phyloP scores from a whole-genome alignment of 2,329 filamentous ascomycete species.

The Colletotrichum chrysophilum region DNA sequence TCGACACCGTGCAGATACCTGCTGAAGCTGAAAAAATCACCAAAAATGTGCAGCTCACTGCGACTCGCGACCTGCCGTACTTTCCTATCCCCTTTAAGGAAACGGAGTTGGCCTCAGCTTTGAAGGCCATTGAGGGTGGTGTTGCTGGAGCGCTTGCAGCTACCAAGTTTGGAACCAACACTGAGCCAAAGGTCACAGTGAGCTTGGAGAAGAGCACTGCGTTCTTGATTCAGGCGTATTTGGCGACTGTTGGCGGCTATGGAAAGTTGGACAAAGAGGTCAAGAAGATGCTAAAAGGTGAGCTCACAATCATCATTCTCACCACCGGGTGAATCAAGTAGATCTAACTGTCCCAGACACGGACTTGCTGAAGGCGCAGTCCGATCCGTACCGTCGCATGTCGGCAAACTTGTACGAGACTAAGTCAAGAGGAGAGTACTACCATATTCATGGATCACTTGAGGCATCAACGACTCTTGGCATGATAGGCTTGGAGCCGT shows the following conservation, averaged over 20 bases:
- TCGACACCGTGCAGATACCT: constrained; percentile 32
- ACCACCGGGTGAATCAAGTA: not conserved
- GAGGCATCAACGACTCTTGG: constrained; percentile 72
- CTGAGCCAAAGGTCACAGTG: constrained; percentile 29
- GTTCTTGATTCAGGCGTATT: constrained; percentile 44
- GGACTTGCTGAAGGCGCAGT: constrained; percentile 73
- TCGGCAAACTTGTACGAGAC: constrained; percentile 77
- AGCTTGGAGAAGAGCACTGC: constrained; percentile 45
- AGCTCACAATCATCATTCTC: not conserved
- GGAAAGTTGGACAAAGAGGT: constrained; percentile 42
- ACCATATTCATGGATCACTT: constrained; percentile 77
- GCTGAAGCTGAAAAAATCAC: constrained; percentile 27
- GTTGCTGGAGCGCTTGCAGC: constrained; percentile 37
- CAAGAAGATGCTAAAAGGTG: constrained; percentile 34
- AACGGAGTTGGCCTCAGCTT: constrained; percentile 46
- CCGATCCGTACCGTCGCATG: constrained; percentile 72
- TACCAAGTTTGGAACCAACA: constrained; percentile 20
- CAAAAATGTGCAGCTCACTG: constrained; percentile 35
- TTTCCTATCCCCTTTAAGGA: constrained; percentile 55
- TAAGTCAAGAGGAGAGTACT: constrained; percentile 69
- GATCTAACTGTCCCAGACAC: constrained; percentile 57
- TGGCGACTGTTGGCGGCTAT: constrained; percentile 40
- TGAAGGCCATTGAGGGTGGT: constrained; percentile 47
- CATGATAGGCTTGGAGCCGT: constrained; percentile 72
- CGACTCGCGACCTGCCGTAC: constrained; percentile 41